Conservation (phyloP, 352 stramenopile genomes). For the Phytophthora foliorum region DNA sequence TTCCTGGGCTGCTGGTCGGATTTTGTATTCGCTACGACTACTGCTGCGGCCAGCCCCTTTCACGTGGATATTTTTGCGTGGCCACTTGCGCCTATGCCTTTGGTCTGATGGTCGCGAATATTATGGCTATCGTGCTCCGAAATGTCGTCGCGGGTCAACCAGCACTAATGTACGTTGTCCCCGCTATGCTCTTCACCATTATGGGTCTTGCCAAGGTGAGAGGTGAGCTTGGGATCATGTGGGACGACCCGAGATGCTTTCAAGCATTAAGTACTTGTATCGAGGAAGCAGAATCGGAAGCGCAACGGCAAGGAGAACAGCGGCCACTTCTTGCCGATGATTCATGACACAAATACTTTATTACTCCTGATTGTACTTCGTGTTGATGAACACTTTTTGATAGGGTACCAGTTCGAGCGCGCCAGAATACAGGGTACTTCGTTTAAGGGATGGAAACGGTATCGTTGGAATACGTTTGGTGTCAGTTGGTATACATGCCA, state of each 20-base stretch:
- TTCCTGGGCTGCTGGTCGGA: conserved; percentile 92
- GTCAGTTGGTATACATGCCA: too few species aligned
- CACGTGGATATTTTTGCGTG: conserved; percentile 81
- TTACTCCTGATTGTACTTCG: too few species aligned
- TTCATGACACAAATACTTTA: neutral
- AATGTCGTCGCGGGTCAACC: conserved; percentile 91
- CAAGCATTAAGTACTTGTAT: conserved; percentile 23
- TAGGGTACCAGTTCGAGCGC: too few species aligned
- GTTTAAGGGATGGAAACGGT: too few species aligned
- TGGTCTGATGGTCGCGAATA: conserved; percentile 93
- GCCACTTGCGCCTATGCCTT: conserved; percentile 85
- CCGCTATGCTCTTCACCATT: conserved; percentile 84
- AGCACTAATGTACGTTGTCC: conserved; percentile 96
- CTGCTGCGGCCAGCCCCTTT: conserved; percentile 60
- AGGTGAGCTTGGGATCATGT: conserved; percentile 77
- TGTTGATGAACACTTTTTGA: too few species aligned
- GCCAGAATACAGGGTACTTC: too few species aligned
- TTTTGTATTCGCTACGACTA: conserved; percentile 94
- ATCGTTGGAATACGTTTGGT: too few species aligned
- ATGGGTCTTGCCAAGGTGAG: conserved; percentile 58
- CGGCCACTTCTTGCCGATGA: conserved; percentile 23
- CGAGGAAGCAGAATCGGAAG: conserved; percentile 29
- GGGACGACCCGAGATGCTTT: conserved; percentile 68
- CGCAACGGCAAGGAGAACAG: conserved; percentile 28
- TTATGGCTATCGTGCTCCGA: conserved; percentile 92